phyloP scores from a whole-genome alignment of 2,329 filamentous ascomycete species.

The Calonectria fujianensis region DNA sequence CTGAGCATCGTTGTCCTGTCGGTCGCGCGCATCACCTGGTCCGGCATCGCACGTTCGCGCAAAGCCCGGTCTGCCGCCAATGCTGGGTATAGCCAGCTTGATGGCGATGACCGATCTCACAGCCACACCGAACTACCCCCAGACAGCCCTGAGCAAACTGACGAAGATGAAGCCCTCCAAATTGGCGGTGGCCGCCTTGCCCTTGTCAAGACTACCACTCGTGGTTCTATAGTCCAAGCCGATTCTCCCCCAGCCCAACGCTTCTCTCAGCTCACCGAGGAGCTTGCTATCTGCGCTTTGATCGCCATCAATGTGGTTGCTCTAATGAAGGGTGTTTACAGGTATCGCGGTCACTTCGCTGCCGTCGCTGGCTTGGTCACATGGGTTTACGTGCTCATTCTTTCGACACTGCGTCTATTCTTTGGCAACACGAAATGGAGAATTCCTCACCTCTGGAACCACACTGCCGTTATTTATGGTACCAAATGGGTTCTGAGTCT shows the following conservation, averaged over 20 bases:
- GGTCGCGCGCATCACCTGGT: conserved; percentile 77
- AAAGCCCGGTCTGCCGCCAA: conserved; percentile 68
- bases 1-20: conserved; percentile 82
- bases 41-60: conserved; percentile 72
- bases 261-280: conserved; percentile 82
- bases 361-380: conserved; percentile 80
- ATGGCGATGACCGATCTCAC: conserved; percentile 64
- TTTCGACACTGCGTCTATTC: conserved; percentile 83
- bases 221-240: conserved; percentile 80
- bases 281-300: conserved; percentile 82
- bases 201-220: conserved; percentile 77
- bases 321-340: conserved; percentile 77
- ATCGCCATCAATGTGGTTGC: conserved; percentile 81
- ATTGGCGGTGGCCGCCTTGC: conserved; percentile 75
- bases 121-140: conserved; percentile 73
- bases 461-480: conserved; percentile 90
- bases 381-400: conserved; percentile 87
- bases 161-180: conserved; percentile 74
- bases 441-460: conserved; percentile 89
- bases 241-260: conserved; percentile 85
- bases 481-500: conserved; percentile 87
- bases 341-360: conserved; percentile 73
- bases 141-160: conserved; percentile 72
- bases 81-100: conserved; percentile 73
- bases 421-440: conserved; percentile 79